phyloP scores from a whole-genome alignment of 441 rosid species.

The Aleurites moluccanus region DNA sequence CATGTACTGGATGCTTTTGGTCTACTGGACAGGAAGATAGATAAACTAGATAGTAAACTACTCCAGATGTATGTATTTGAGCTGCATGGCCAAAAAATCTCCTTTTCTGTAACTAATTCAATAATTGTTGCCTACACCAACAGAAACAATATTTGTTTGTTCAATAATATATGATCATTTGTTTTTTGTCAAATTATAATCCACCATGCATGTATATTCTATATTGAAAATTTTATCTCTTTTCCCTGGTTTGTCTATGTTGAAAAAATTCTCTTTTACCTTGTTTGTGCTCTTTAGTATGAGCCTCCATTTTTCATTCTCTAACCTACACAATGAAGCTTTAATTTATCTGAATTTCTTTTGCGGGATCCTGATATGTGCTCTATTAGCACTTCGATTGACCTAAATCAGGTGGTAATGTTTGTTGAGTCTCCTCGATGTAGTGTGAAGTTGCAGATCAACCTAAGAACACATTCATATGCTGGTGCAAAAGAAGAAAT shows the following conservation, averaged over 20 bases:
- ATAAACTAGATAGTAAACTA: background rate
- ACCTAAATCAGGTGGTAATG: conserved; percentile 56
- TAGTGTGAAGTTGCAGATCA: conserved; percentile 59
- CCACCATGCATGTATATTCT: too few species aligned
- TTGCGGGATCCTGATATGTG: conserved; percentile 87
- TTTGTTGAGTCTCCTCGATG: conserved; percentile 63
- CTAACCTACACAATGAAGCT: background rate
- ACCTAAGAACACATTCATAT: conserved; percentile 44
- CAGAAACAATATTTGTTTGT: too few species aligned
- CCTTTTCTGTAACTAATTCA: background rate
- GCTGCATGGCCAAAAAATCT: background rate
- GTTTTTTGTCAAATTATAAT: too few species aligned
- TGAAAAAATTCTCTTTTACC: too few species aligned
- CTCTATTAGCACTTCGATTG: conserved; percentile 63
- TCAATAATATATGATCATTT: too few species aligned
- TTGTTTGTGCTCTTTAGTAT: too few species aligned
- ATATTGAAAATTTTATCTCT: too few species aligned
- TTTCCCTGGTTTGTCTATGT: too few species aligned
- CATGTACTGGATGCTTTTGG: background rate
- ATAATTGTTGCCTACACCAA: background rate
- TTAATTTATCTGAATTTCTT: conserved; percentile 19
- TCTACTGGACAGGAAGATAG: background rate
- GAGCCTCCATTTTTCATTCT: background rate
- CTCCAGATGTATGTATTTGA: background rate
- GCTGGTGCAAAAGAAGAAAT: conserved; percentile 45